Conservation (phyloP, 352 stramenopile genomes). For the Phytopythium boreale region DNA sequence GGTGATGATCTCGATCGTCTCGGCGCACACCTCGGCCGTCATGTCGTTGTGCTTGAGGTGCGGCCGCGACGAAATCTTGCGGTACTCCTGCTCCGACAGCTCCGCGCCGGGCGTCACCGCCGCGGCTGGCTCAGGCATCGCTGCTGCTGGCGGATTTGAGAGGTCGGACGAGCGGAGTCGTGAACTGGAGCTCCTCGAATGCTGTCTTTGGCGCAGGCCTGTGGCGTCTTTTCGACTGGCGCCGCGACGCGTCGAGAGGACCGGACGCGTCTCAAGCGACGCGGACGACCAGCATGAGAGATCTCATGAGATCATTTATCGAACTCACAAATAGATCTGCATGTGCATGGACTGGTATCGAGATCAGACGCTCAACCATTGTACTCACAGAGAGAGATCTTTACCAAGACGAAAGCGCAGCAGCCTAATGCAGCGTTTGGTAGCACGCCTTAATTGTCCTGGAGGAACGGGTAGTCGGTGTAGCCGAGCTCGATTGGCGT, state of each 20-base stretch:
- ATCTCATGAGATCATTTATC: too few relatives aligned
- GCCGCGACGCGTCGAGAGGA: too few relatives aligned
- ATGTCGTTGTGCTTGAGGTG: slow-evolving; percentile 88
- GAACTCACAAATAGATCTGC: too few relatives aligned
- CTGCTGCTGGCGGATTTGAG: neutral
- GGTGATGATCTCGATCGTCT: slow-evolving; percentile 95
- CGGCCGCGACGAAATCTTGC: slow-evolving; percentile 81
- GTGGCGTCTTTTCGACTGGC: neutral
- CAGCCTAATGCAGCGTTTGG: too few relatives aligned
- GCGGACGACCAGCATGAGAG: neutral
- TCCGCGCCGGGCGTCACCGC: slow-evolving; percentile 31
- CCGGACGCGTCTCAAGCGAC: neutral
- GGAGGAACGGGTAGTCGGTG: slow-evolving; percentile 17
- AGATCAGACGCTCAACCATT: neutral
- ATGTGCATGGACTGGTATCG: too few relatives aligned
- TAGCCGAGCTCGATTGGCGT: slow-evolving; percentile 18
- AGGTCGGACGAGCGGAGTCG: neutral
- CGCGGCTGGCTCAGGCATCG: slow-evolving; percentile 59
- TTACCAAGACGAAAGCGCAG: neutral
- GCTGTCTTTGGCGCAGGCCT: too few relatives aligned
- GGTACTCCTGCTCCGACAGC: slow-evolving; percentile 73
- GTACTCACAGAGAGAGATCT: too few relatives aligned
- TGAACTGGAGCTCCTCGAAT: neutral
- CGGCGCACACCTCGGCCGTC: slow-evolving; percentile 92
- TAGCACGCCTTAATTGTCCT: slow-evolving; percentile 10